A percentile compares a stretch with the other conserved stretches of the same genome.
These are phyloP conservation scores for Aristolochia californica DNA, from an alignment of 164 flowering plant species.

Conservation along the genomic window DNA sequence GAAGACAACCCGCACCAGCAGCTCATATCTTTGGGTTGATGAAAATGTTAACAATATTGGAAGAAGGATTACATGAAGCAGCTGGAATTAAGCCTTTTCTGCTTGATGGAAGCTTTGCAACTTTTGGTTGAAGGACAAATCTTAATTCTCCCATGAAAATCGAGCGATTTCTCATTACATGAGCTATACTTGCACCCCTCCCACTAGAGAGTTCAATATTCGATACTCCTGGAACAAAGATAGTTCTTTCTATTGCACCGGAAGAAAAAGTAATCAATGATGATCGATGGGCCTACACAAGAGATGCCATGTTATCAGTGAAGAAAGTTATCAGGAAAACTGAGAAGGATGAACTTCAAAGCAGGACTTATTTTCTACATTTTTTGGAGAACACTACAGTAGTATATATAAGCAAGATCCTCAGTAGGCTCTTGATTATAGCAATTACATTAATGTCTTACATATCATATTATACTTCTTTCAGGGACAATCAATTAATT, in stretches of 20 bases:
- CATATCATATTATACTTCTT: too few species aligned
- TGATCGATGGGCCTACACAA: constrained; percentile 13
- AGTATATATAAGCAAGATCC: too few species aligned
- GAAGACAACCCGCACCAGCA: too few species aligned
- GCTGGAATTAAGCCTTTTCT: constrained; percentile 18
- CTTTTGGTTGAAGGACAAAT: constrained; percentile 21
- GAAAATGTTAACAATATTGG: background rate
- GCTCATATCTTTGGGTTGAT: background rate
- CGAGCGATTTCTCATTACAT: constrained; percentile 19
- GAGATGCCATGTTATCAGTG: background rate
- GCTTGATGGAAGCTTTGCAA: constrained; percentile 6
- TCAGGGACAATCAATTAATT: too few species aligned
- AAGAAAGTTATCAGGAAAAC: background rate
- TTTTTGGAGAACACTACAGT: too few species aligned
- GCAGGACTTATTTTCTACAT: too few species aligned
- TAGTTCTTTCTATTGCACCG: constrained; percentile 3
- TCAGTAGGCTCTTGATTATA: too few species aligned
- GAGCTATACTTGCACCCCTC: constrained; percentile 10
- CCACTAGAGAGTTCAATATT: constrained; percentile 7
- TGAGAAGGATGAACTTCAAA: too few species aligned
- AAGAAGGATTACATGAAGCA: constrained; percentile 43
- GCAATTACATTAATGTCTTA: too few species aligned
- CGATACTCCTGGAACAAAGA: constrained; percentile 6
- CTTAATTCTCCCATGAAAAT: constrained; percentile 37
- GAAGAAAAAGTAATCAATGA: constrained; percentile 7